Base-by-base conservation (phyloP, 2,329 filamentous ascomycete species). In the Fusarium euwallaceae region DNA sequence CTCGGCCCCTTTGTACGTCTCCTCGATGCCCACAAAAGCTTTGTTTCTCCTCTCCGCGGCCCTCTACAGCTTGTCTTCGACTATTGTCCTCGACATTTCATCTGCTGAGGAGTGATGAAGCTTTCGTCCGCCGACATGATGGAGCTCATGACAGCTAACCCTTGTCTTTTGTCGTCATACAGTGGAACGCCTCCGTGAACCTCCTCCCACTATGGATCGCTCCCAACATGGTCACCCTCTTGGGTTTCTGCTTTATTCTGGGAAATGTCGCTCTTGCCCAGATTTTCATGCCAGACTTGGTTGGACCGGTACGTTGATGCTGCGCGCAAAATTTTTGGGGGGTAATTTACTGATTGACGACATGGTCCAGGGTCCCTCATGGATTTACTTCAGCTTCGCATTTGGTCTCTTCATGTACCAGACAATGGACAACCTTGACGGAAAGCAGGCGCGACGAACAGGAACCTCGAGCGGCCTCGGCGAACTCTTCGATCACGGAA, bases 371-470 rank as follows among this genome's bases (percentile, higher is more conserved):
- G 94, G 92, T 22, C 95, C 95, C 10, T 89, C 92, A 79, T 98
- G 97, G 96, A 84, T 98, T 22, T 98, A 98, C 86, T 97, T 94
- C 82, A 98, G 95, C 85, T 98, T 98, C 83, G 96, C 95, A 2
- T 90, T 97, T 75, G 97, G 97, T 45, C 89, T 99, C 69, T 99
- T 97, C 93, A 97, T 97, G 94, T 97, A 98, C 85, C 97, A 97
- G 78, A 99, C 97, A 16, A 95, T 99, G 93, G 97, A 99, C 87
- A 99, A 99, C 83, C 93, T 98, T 74, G 97, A 99, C 83, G 97
- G 97, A 78, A 99, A 99, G 86, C 97, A 99, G 86, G 97, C 97
- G 67, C 90, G 97, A 74, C 90, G 97, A 79, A 99, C 97, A 5
- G 95, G 96, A 63, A 98, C 96, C 5, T 98, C 96, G 34, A 98